phyloP scores from a whole-genome alignment of 2,329 filamentous ascomycete species.

The Cytospora piceicola region DNA sequence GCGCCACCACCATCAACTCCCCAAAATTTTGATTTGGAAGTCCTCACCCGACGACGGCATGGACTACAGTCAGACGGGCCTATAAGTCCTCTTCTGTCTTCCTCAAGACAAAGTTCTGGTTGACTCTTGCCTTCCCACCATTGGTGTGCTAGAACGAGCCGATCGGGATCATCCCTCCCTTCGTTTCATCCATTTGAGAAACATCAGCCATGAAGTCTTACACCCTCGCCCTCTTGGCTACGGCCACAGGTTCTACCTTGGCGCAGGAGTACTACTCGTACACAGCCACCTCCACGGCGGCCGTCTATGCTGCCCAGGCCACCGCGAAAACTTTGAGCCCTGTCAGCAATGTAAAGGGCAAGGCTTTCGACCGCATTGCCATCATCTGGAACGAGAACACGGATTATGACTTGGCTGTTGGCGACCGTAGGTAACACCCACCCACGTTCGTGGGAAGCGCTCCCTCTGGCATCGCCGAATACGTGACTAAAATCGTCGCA shows the following conservation, averaged over 20 bases:
- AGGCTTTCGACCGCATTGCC: conserved; percentile 72
- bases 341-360: conserved; percentile 67
- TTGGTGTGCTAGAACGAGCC: neutral
- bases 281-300: conserved; percentile 55
- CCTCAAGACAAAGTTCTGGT: neutral
- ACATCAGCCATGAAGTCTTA: conserved; percentile 21
- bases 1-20: neutral
- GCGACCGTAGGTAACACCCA: conserved; percentile 62
- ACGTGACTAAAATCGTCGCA: conserved; percentile 24
- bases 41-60: neutral
- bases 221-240: conserved; percentile 25
- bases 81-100: neutral
- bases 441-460: neutral
- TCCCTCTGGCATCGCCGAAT: conserved; percentile 28
- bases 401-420: conserved; percentile 65
- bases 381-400: conserved; percentile 82
- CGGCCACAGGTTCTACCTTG: conserved; percentile 18
- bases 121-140: neutral
- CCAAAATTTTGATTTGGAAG: neutral
- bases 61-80: neutral
- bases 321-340: conserved; percentile 65
- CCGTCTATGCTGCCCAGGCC: conserved; percentile 60
- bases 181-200: neutral
- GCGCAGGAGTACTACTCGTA: conserved; percentile 46
- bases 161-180: neutral